Conservation (phyloP, 2,329 filamentous ascomycete genomes). For the Exophiala sideris region DNA sequence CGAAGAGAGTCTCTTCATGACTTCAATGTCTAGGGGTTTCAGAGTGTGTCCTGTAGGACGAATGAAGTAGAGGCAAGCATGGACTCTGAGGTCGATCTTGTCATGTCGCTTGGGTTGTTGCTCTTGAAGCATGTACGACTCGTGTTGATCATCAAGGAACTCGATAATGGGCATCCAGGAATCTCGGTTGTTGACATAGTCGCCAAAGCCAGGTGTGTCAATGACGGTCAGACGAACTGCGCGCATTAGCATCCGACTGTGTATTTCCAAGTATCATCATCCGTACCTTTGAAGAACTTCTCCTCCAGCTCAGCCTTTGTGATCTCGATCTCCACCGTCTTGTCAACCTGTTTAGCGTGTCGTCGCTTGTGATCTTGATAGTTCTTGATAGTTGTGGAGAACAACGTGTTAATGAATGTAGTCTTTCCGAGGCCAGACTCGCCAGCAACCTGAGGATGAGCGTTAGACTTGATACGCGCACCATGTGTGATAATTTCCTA, state of each 20-base stretch:
- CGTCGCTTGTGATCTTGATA: slow-evolving; percentile 99
- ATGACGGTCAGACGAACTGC: slow-evolving; percentile 96
- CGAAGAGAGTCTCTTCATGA: slow-evolving; percentile 98
- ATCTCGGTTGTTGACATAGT: slow-evolving; percentile 99
- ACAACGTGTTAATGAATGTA: slow-evolving; percentile 99
- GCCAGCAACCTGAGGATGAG: slow-evolving; percentile 74
- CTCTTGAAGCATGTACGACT: slow-evolving; percentile 99
- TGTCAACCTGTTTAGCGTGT: slow-evolving; percentile 99
- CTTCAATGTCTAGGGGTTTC: slow-evolving; percentile 98
- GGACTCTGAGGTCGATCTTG: slow-evolving; percentile 99
- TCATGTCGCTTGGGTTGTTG: slow-evolving; percentile 96
- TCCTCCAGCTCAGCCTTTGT: slow-evolving; percentile 99
- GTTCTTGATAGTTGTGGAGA: slow-evolving; percentile 99
- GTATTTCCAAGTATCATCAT: neutral
- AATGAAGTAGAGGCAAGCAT: slow-evolving; percentile 98
- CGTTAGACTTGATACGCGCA: slow-evolving; percentile 8
- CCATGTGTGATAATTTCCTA: slow-evolving; percentile 43
- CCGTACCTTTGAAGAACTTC: slow-evolving; percentile 99
- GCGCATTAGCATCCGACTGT: slow-evolving; percentile 8
- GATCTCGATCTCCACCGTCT: slow-evolving; percentile 99
- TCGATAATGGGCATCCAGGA: slow-evolving; percentile 99
- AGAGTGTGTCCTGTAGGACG: slow-evolving; percentile 96
- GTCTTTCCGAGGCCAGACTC: slow-evolving; percentile 99
- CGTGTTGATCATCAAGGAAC: slow-evolving; percentile 99
- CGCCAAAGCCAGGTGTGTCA: slow-evolving; percentile 96